Conservation (phyloP, 306 rosid genomes). For the Purshia tridentata region DNA sequence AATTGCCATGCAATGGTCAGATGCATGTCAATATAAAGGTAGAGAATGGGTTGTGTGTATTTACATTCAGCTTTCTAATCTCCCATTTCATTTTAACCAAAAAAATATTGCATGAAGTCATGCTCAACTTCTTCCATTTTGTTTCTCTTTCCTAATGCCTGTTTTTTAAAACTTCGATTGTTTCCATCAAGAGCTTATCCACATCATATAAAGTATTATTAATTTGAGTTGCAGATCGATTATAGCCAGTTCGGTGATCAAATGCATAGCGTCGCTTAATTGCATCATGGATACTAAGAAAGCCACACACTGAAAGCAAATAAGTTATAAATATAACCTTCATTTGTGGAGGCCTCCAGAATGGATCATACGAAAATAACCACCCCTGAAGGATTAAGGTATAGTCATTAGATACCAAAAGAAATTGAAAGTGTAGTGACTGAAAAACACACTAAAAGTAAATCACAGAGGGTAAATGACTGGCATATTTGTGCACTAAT, state of each 20-base stretch:
- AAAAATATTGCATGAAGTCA: background rate
- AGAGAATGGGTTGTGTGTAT: background rate
- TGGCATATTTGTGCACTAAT: conserved; percentile 1
- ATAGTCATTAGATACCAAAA: conserved; percentile 8
- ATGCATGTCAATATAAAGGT: too few relatives aligned
- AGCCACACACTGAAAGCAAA: conserved; percentile 2
- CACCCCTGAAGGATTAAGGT: conserved; percentile 55
- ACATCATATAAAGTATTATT: background rate
- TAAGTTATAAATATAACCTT: conserved; percentile 45
- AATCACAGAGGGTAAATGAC: background rate
- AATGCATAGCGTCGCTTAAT: background rate
- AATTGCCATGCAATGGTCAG: background rate
- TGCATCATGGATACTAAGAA: conserved; percentile 4
- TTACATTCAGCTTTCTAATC: background rate
- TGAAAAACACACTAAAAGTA: background rate
- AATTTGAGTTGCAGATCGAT: background rate
- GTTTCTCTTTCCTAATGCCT: background rate
- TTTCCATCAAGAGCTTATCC: background rate
- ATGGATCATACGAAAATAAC: conserved; percentile 89
- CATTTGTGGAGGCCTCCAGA: conserved; percentile 96
- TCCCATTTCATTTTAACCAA: background rate
- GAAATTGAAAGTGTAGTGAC: background rate
- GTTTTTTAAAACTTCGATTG: background rate
- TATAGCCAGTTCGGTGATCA: background rate
- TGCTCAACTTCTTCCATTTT: background rate